Evolutionary conservation across 768 basidiomycete species (phyloP).

Genomic region (Hebeloma cylindrosporum): DNA sequence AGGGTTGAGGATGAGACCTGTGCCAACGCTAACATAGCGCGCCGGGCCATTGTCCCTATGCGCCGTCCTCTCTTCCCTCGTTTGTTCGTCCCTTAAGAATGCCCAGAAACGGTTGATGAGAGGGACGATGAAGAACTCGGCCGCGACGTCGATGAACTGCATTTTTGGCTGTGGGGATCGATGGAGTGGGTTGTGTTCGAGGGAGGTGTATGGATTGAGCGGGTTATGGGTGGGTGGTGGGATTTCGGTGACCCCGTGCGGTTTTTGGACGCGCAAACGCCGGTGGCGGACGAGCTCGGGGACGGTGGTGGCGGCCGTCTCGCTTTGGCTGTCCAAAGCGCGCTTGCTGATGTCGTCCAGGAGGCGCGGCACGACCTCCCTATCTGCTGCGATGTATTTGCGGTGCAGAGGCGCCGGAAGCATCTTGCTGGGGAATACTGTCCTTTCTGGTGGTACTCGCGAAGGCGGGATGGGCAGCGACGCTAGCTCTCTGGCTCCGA

Average conservation of each 20-base stretch:
- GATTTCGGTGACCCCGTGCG: constrained; percentile 48
- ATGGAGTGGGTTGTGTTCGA: neutral
- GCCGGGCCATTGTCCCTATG: constrained; percentile 51
- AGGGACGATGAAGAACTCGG: constrained; percentile 86
- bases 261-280: constrained; percentile 60
- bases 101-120: constrained; percentile 93
- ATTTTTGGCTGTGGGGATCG: constrained; percentile 18
- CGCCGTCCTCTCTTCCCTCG: constrained; percentile 69
- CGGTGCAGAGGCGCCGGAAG: constrained; percentile 73
- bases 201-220: constrained; percentile 16
- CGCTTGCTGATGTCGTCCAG: constrained; percentile 61
- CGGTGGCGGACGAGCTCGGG: constrained; percentile 73
- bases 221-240: constrained; percentile 12
- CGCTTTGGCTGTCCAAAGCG: constrained; percentile 62
- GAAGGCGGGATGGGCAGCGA: constrained; percentile 42
- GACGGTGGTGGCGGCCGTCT: constrained; percentile 46
- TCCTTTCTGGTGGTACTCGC: constrained; percentile 28
- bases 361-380: constrained; percentile 54
- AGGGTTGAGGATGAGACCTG: constrained; percentile 80
- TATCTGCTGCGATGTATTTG: constrained; percentile 53
- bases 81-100: constrained; percentile 85
- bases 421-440: constrained; percentile 78
- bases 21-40: constrained; percentile 71
- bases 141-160: constrained; percentile 71
- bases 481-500: constrained; percentile 83